phyloP scores from a whole-genome alignment of 2,329 filamentous ascomycete species.

The Drechslerella dactyloides region DNA sequence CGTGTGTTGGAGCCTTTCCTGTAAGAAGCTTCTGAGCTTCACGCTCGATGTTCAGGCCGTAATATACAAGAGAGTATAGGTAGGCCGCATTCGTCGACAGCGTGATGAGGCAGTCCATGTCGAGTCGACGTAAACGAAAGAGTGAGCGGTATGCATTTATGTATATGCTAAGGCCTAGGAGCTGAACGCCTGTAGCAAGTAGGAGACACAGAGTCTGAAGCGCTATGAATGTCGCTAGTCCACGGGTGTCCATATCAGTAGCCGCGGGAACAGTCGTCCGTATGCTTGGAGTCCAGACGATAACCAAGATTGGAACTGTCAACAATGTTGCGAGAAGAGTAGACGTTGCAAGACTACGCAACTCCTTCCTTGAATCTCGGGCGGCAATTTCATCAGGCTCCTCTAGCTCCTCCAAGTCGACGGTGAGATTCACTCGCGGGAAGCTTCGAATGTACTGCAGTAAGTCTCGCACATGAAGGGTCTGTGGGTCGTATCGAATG shows the following conservation, averaged over 20 bases:
- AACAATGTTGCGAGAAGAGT: slow-evolving; percentile 64
- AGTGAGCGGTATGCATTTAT: slow-evolving; percentile 65
- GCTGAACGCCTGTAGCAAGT: slow-evolving; percentile 63
- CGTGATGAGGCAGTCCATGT: slow-evolving; percentile 73
- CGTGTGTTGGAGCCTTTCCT: slow-evolving; percentile 55
- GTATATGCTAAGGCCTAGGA: slow-evolving; percentile 62
- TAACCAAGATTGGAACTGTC: slow-evolving; percentile 69
- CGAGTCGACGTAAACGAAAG: slow-evolving; percentile 66
- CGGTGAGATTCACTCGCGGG: slow-evolving; percentile 14
- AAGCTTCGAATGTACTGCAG: slow-evolving; percentile 37
- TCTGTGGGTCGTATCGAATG: slow-evolving; percentile 32
- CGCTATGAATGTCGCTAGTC: slow-evolving; percentile 32
- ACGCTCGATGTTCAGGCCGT: slow-evolving; percentile 57
- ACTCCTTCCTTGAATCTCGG: slow-evolving; percentile 8
- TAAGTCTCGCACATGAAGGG: slow-evolving; percentile 22
- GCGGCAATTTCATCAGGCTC: slow-evolving; percentile 21
- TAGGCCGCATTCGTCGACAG: slow-evolving; percentile 72
- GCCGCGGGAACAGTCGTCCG: slow-evolving; percentile 24
- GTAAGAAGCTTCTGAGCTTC: slow-evolving; percentile 55
- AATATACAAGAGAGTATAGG: slow-evolving; percentile 67
- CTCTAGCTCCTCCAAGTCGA: slow-evolving; percentile 20
- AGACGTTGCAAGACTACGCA: slow-evolving; percentile 51
- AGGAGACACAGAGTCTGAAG: slow-evolving; percentile 58
- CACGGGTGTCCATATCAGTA: slow-evolving; percentile 9
- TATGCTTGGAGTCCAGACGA: slow-evolving; percentile 67